Conservation (phyloP, 495 filamentous ascomycete species). For the Penicillium lividum region DNA sequence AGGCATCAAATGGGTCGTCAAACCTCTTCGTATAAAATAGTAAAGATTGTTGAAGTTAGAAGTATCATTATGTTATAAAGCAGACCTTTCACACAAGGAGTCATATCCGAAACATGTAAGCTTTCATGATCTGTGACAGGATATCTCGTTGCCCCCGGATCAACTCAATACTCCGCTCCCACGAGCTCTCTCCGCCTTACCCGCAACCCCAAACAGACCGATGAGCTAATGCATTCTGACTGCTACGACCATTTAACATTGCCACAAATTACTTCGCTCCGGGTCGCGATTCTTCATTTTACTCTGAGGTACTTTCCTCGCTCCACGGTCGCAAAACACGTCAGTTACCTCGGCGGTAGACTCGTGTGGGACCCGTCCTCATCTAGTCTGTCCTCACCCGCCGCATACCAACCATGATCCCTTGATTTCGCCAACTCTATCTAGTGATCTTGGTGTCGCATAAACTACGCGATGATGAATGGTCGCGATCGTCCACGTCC, state of each 20-base stretch:
- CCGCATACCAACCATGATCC: slow-evolving; percentile 40
- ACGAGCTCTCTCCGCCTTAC: slow-evolving; percentile 38
- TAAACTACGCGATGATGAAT: slow-evolving; percentile 34
- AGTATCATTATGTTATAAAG: no score
- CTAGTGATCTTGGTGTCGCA: slow-evolving; percentile 30
- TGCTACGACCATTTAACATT: slow-evolving; percentile 16
- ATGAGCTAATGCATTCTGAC: slow-evolving; percentile 31
- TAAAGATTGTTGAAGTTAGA: no score
- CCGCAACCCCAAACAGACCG: slow-evolving; percentile 32
- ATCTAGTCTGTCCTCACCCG: slow-evolving; percentile 24
- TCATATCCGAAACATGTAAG: neutral
- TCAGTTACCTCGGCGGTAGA: slow-evolving; percentile 16
- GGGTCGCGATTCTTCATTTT: neutral
- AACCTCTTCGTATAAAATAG: no score
- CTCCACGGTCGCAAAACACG: neutral
- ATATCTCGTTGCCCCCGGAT: slow-evolving; percentile 14
- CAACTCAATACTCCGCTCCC: slow-evolving; percentile 31
- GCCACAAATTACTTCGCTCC: neutral
- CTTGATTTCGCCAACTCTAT: slow-evolving; percentile 32
- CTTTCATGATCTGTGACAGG: neutral
- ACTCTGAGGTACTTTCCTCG: neutral
- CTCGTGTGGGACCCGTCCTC: slow-evolving; percentile 17
- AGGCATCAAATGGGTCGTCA: no score
- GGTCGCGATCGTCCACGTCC: slow-evolving; percentile 39
- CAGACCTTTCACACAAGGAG: no score